phyloP scores from a whole-genome alignment of 2,329 filamentous ascomycete species.

The Aspergillus novoparasiticus region DNA sequence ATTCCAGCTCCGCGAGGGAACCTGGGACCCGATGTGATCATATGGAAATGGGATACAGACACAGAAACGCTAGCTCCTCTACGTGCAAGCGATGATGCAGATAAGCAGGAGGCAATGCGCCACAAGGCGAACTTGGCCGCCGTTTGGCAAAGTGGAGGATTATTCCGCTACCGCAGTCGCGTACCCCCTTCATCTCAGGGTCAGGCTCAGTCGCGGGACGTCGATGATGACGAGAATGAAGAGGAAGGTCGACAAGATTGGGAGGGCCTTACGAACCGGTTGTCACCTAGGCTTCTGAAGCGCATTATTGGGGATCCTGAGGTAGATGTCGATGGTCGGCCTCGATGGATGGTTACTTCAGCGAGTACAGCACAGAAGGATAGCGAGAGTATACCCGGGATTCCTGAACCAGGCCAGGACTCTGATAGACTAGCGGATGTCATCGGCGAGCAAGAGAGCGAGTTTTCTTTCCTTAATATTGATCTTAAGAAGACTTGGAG shows the following conservation, averaged over 20 bases:
- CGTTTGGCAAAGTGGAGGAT: conserved; percentile 55
- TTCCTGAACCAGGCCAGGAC: conserved; percentile 38
- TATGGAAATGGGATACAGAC: conserved; percentile 58
- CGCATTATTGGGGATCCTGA: conserved; percentile 51
- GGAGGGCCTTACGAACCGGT: conserved; percentile 53
- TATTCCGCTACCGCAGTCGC: conserved; percentile 45
- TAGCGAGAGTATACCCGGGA: conserved; percentile 61
- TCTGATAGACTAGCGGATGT: conserved; percentile 21
- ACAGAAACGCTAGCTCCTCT: conserved; percentile 41
- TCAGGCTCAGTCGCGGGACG: conserved; percentile 9
- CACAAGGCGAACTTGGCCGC: conserved; percentile 59
- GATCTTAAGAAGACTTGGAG: conserved; percentile 66
- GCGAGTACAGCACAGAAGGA: conserved; percentile 60
- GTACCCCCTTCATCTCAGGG: conserved; percentile 34
- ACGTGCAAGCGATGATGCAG: conserved; percentile 33
- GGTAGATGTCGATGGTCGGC: conserved; percentile 42
- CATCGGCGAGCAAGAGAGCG: conserved; percentile 43
- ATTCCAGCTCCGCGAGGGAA: conserved; percentile 22
- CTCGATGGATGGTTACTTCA: conserved; percentile 59
- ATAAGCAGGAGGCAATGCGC: conserved; percentile 52
- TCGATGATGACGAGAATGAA: conserved; percentile 29
- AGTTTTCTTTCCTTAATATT: conserved; percentile 59
- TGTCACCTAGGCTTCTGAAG: conserved; percentile 53
- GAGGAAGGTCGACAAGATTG: conserved; percentile 56
- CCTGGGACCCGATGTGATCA: conserved; percentile 46